Evolutionary conservation across 768 basidiomycete species (phyloP).

Genomic region (Multifurca ochricompacta): DNA sequence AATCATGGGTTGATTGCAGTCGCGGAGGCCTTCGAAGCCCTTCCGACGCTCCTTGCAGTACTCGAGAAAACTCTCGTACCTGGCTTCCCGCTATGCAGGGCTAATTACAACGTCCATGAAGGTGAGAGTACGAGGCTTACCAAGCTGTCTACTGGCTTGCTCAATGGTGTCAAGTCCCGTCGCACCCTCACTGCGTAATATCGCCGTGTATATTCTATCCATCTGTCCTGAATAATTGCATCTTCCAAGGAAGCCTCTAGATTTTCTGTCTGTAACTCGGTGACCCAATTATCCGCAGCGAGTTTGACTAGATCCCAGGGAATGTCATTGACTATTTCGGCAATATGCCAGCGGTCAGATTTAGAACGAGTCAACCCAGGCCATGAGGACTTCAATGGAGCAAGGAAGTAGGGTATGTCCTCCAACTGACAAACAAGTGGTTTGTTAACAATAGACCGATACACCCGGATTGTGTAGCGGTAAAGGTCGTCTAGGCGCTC

Average conservation of each 20-base stretch:
- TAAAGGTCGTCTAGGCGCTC: slow-evolving; percentile 42
- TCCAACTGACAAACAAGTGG: slow-evolving; percentile 47
- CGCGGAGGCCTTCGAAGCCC: slow-evolving; percentile 51
- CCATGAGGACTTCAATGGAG: slow-evolving; percentile 46
- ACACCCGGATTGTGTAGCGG: slow-evolving; percentile 56
- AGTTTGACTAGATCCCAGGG: slow-evolving; percentile 55
- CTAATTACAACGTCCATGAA: slow-evolving; percentile 1
- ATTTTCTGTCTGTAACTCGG: slow-evolving; percentile 36
- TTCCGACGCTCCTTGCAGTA: slow-evolving; percentile 57
- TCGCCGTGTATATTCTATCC: slow-evolving; percentile 67
- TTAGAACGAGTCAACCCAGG: slow-evolving; percentile 21
- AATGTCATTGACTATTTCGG: slow-evolving; percentile 40
- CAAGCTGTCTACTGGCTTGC: slow-evolving; percentile 55
- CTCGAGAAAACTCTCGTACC: slow-evolving; percentile 54
- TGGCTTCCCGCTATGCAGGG: slow-evolving; percentile 46
- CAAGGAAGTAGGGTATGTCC: slow-evolving; percentile 57
- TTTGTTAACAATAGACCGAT: slow-evolving; percentile 60
- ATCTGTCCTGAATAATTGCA: slow-evolving; percentile 66
- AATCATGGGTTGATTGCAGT: slow-evolving; percentile 63
- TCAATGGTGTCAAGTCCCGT: slow-evolving; percentile 63
- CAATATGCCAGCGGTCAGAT: slow-evolving; percentile 24
- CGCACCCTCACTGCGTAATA: slow-evolving; percentile 52
- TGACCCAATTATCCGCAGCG: slow-evolving; percentile 46
- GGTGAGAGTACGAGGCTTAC: slow-evolving; percentile 33
- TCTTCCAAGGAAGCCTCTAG: slow-evolving; percentile 36